Evolutionary conservation across 306 rosid genomes (phyloP), one percentile per base, ranked within the genome.

Genomic region (Vicia sativa): DNA sequence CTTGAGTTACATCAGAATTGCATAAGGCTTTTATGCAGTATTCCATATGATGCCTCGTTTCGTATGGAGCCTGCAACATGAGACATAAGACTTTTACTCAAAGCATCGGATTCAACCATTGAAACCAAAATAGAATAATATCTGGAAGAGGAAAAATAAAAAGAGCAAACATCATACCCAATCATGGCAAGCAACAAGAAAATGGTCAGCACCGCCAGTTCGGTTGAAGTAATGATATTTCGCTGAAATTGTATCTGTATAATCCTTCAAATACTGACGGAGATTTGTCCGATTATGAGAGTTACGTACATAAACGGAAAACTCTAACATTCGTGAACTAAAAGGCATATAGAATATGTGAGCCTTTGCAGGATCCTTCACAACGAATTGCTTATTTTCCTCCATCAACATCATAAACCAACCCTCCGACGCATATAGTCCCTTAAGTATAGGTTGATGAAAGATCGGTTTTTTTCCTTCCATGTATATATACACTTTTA

Each of bases 361-460:
- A 55, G 98, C 98, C 72, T 82, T 84, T 54, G 82, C 80, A 39
- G 98, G 96, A 73, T 92, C 84, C 76, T 86, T 87, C 68, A 89
- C 91, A 55, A 76, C 83, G 68, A 82, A 92, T 10, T 37, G 81
- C 83, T 77, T 89, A 58, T 83, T 78, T 79, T 84, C 85, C 84
- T 89, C 91, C 91, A 92, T 92, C 84, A 89, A 77, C 79, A 89
- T 92, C 98, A 89, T 89, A 72, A 92, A 92, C 96, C 98, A 89
- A 69, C 98, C 96, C 79, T 92, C 98, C 0, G 98, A 86, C 48
- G 98, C 91, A 79, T 89, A 92, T 28, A 92, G 78, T 42, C 98
- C 98, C 74, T 74, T 87, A 13, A 87, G 76, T 71, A 87, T 80
- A 60, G 98, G 96, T 75, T 81, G 93, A 82, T 92, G 98, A 73